Conservation (phyloP, 2,329 filamentous ascomycete species). For the Decorospora gaudefroyi region DNA sequence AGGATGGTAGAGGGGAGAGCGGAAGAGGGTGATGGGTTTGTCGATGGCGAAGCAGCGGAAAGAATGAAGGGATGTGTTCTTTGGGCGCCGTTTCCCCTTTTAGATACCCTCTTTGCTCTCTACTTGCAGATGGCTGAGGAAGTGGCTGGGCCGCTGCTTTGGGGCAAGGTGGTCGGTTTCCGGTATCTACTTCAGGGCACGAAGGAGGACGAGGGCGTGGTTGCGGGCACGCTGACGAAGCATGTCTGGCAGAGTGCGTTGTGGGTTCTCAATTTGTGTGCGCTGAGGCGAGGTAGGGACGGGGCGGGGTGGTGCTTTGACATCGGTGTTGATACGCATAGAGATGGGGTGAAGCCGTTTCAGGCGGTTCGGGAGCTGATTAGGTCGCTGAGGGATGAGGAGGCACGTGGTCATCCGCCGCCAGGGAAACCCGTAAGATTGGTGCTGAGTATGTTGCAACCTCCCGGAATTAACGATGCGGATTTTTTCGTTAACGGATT, state of each 20-base stretch:
- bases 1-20: constrained; percentile 67
- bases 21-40: constrained; percentile 63
- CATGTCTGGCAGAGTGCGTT: constrained; percentile 22
- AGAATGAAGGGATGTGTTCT: constrained; percentile 71
- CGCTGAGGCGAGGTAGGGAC: constrained; percentile 56
- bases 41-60: constrained; percentile 53
- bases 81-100: constrained; percentile 81
- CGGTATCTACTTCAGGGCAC: constrained; percentile 75
- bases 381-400: constrained; percentile 49
- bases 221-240: constrained; percentile 58
- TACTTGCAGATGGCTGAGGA: constrained; percentile 69
- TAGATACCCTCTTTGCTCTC: constrained; percentile 60
- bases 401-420: constrained; percentile 59
- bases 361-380: constrained; percentile 46
- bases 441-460: constrained; percentile 73
- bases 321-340: constrained; percentile 78
- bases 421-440: constrained; percentile 62
- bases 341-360: constrained; percentile 69
- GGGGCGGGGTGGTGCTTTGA: constrained; percentile 73
- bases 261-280: constrained; percentile 2
- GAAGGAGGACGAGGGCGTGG: constrained; percentile 41
- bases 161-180: constrained; percentile 74
- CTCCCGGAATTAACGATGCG: too few species aligned
- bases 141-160: constrained; percentile 64
- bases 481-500: too few species aligned